phyloP scores from a whole-genome alignment of 2,329 filamentous ascomycete species.

The Exophiala oligosperma region DNA sequence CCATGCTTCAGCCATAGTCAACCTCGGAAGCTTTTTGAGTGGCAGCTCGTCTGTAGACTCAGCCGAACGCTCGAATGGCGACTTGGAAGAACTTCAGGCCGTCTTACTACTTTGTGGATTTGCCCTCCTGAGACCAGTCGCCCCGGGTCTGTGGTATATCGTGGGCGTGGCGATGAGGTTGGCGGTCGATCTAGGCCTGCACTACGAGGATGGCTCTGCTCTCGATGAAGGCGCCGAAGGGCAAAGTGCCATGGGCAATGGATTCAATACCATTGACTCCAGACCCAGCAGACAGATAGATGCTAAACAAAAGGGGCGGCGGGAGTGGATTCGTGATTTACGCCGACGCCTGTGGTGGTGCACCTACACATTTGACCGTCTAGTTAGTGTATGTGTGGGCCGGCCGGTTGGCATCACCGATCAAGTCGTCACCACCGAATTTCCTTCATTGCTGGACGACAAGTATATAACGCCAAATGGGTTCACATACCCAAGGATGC shows the following conservation, averaged over 20 bases:
- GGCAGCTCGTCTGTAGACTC: constrained; percentile 61
- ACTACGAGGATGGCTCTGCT: constrained; percentile 83
- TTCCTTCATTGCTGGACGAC: constrained; percentile 86
- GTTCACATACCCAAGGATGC: constrained; percentile 63
- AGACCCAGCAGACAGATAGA: constrained; percentile 37
- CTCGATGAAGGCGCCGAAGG: constrained; percentile 50
- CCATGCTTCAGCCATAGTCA: constrained; percentile 89
- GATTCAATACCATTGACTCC: constrained; percentile 28
- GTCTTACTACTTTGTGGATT: constrained; percentile 88
- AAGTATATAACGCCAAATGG: constrained; percentile 80
- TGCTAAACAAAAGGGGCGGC: constrained; percentile 62
- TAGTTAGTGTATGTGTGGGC: constrained; percentile 91
- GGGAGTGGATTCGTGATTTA: constrained; percentile 83
- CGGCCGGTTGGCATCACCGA: constrained; percentile 94
- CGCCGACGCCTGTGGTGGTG: constrained; percentile 93
- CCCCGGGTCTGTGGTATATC: constrained; percentile 95
- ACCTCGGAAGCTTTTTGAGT: constrained; percentile 79
- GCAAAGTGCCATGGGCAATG: not conserved
- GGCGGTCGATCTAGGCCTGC: constrained; percentile 86
- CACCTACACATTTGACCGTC: constrained; percentile 90
- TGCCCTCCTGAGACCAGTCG: constrained; percentile 84
- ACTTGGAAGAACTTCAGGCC: constrained; percentile 89
- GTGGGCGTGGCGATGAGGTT: constrained; percentile 88
- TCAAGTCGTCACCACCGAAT: constrained; percentile 92
- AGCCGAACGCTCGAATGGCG: constrained; percentile 71